Conservation (phyloP, 768 basidiomycete genomes). For the Chlorophyllum brunneum region DNA sequence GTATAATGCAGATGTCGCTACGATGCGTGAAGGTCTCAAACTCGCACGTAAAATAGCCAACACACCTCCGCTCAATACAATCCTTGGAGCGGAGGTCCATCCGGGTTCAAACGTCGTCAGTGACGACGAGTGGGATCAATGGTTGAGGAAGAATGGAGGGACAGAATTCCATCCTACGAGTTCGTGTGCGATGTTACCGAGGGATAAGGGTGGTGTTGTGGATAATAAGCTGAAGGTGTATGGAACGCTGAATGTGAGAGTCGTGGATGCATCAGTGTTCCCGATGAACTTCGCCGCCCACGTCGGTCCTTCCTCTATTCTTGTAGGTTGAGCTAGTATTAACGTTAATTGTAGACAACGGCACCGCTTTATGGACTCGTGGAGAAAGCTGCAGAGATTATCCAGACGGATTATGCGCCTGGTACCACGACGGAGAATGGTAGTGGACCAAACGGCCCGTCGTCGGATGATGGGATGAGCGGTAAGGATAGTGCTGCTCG, state of each 20-base stretch:
- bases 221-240: conserved; percentile 30
- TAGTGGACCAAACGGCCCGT: not conserved
- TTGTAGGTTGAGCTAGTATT: not conserved
- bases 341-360: conserved; percentile 16
- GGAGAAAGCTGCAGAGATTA: conserved; percentile 22
- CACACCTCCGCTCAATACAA: conserved; percentile 44
- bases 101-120: conserved; percentile 36
- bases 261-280: conserved; percentile 55
- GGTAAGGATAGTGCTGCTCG: no score
- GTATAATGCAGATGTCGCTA: conserved; percentile 38
- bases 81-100: conserved; percentile 25
- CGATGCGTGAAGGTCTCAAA: conserved; percentile 58
- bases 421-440: not conserved
- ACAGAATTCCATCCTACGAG: conserved; percentile 58
- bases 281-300: conserved; percentile 39
- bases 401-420: conserved; percentile 15
- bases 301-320: conserved; percentile 13
- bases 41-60: conserved; percentile 53
- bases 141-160: conserved; percentile 36
- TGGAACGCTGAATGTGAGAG: conserved; percentile 46
- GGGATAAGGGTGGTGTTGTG: conserved; percentile 28
- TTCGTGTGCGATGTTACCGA: conserved; percentile 27
- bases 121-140: conserved; percentile 54
- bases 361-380: conserved; percentile 24
- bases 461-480: not conserved